Conservation (phyloP, 1,284 basidiomycete genomes). For the Sanghuangporus baumii region DNA sequence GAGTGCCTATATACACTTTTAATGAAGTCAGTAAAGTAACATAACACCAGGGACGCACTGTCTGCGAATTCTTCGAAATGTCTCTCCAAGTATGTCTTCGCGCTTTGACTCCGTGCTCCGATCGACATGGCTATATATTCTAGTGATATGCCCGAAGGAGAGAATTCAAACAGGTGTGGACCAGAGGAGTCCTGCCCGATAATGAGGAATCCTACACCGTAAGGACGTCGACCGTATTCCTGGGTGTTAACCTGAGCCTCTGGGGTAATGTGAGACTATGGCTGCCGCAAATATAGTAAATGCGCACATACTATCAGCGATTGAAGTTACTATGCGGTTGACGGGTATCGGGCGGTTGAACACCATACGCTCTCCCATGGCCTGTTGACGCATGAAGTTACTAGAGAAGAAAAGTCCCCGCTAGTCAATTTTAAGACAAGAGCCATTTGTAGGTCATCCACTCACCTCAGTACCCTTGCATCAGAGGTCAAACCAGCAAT, state of each 20-base stretch:
- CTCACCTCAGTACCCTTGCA: conserved; percentile 91
- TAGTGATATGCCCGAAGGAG: conserved; percentile 94
- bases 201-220: conserved; percentile 98
- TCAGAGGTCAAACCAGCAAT: conserved; percentile 98
- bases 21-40: conserved; percentile 2
- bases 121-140: conserved; percentile 99
- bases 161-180: conserved; percentile 97
- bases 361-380: conserved; percentile 91
- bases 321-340: conserved; percentile 86
- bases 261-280: conserved; percentile 29
- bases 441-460: neutral
- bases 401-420: conserved; percentile 34
- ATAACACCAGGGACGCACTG: conserved; percentile 45
- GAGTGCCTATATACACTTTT: conserved; percentile 38
- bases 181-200: conserved; percentile 94
- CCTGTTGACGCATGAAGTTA: conserved; percentile 99
- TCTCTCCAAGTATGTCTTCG: conserved; percentile 97
- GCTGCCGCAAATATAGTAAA: neutral
- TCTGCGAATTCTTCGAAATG: conserved; percentile 85
- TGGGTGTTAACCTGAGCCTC: conserved; percentile 99
- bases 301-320: conserved; percentile 81
- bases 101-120: conserved; percentile 94
- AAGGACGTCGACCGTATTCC: conserved; percentile 95
- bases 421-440: neutral
- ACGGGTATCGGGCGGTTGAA: conserved; percentile 95